These are phyloP conservation scores for Solanum neorickii DNA, from an alignment of 257 asterid species.

Conservation along the genomic window DNA sequence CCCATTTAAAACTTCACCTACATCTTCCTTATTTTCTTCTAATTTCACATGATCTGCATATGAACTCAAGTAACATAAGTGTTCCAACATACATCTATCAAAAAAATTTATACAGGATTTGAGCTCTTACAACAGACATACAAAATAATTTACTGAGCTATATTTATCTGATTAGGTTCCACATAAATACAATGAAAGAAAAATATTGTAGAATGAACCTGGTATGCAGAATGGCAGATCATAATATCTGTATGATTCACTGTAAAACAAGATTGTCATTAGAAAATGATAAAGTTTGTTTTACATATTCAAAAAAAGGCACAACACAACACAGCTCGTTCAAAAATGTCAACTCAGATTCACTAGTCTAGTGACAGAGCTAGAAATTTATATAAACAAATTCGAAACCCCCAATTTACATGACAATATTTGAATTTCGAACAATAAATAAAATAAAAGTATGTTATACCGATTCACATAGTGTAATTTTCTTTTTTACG, in stretches of 20 bases:
- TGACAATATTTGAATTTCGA: background rate
- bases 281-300: background rate
- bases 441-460: background rate
- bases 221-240: conserved; percentile 69
- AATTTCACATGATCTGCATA: conserved; percentile 37
- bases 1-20: conserved; percentile 63
- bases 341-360: background rate
- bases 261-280: conserved; percentile 3
- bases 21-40: conserved; percentile 62
- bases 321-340: background rate
- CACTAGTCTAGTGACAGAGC: background rate
- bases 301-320: background rate
- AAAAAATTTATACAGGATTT: too few relatives aligned
- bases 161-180: too few relatives aligned
- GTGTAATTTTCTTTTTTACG: background rate
- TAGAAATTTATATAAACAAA: too few relatives aligned
- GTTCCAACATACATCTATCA: too few relatives aligned
- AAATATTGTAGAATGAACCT: conserved; percentile 19
- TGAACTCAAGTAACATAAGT: background rate
- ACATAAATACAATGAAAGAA: background rate
- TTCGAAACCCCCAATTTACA: background rate
- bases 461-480: background rate
- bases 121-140: background rate
- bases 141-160: too few relatives aligned
- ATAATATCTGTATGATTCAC: conserved; percentile 67